phyloP scores from a whole-genome alignment of 345 rosid genomes.

The Hevea brasiliensis region DNA sequence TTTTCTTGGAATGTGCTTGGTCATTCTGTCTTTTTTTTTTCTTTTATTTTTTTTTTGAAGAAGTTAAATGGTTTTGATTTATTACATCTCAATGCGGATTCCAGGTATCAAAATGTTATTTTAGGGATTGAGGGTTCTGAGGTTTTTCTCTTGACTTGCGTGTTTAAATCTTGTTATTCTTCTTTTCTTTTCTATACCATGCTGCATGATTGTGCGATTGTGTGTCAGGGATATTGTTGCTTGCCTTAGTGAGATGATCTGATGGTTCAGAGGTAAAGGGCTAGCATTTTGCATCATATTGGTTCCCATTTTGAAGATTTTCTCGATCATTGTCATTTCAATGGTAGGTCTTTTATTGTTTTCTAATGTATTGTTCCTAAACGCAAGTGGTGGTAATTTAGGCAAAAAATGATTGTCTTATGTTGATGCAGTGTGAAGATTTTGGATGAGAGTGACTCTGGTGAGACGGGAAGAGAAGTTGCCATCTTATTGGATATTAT shows the following conservation, averaged over 20 bases:
- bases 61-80: background rate
- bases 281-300: background rate
- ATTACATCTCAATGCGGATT: background rate
- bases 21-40: background rate
- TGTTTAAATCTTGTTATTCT: no score
- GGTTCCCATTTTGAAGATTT: background rate
- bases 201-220: no score
- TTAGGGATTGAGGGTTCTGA: no score
- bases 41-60: background rate
- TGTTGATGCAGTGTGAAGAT: conserved; percentile 20
- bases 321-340: conserved; percentile 9
- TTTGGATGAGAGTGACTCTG: conserved; percentile 15
- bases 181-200: no score
- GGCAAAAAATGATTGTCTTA: conserved; percentile 1
- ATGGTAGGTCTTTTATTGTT: conserved; percentile 14
- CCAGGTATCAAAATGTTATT: conserved; percentile 13
- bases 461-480: conserved; percentile 6
- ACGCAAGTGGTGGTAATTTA: background rate
- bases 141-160: no score
- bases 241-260: background rate
- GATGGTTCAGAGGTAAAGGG: background rate
- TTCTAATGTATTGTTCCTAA: background rate
- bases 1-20: no score
- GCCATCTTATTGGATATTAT: conserved; percentile 1
- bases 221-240: background rate